Evolutionary conservation across 768 basidiomycete genomes (phyloP).

Genomic region (Xerocomus spinulosus): DNA sequence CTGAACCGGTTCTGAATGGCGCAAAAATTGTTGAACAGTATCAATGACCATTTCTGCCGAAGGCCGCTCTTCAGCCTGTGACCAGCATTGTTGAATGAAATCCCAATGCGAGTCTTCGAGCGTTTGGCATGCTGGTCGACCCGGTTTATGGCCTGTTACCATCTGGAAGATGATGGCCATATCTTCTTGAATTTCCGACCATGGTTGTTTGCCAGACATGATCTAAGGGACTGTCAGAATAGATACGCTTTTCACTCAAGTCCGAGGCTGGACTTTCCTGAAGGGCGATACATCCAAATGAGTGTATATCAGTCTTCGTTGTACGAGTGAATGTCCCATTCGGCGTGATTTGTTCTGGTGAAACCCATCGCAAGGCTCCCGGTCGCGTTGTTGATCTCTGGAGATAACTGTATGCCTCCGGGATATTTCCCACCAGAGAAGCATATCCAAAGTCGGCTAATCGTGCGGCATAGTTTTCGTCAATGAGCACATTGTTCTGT

Average conservation of each 20-base stretch:
- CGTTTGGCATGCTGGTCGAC: no score
- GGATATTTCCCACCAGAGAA: not conserved
- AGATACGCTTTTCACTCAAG: not conserved
- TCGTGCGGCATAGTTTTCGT: slow-evolving; percentile 26
- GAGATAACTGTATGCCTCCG: not conserved
- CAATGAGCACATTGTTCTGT: slow-evolving; percentile 17
- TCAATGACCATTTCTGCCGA: no score
- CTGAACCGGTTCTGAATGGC: no score
- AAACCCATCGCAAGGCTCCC: not conserved
- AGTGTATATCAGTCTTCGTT: not conserved
- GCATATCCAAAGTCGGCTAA: slow-evolving; percentile 40
- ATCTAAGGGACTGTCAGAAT: not conserved
- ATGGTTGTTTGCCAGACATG: not conserved
- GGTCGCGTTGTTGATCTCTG: not conserved
- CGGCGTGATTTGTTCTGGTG: not conserved
- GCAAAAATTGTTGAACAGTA: no score
- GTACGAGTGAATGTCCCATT: not conserved
- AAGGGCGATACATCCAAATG: not conserved
- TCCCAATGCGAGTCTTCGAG: no score
- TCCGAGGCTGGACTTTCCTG: not conserved
- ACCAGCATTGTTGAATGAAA: no score
- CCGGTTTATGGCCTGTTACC: no score
- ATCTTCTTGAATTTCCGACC: not conserved
- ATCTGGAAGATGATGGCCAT: no score
- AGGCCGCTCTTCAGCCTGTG: no score